A percentile compares a stretch with the other conserved stretches of the same genome.
phyloP scores from a whole-genome alignment of 495 filamentous ascomycete genomes.

The Thermothielavioides terrestris region DNA sequence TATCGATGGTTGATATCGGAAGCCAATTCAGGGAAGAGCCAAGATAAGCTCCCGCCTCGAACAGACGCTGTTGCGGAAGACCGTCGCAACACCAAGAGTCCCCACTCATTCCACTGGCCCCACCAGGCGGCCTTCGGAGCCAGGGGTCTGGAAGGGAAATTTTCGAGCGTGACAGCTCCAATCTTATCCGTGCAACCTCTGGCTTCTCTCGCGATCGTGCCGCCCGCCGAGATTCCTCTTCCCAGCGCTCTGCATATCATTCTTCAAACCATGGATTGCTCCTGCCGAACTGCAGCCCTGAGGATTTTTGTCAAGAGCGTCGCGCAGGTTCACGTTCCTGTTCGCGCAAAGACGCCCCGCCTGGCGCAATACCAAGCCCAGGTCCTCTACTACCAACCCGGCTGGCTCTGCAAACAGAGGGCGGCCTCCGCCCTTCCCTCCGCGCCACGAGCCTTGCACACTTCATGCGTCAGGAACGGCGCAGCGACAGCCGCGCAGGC shows the following conservation, averaged over 20 bases:
- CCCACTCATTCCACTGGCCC: background rate
- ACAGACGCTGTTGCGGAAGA: background rate
- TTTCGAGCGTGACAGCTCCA: background rate
- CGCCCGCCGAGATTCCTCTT: background rate
- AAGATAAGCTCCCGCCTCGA: too few relatives aligned
- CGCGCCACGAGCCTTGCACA: constrained; percentile 10
- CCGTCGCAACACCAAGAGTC: background rate
- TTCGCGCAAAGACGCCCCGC: constrained; percentile 7
- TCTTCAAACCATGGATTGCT: constrained; percentile 36
- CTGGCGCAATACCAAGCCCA: background rate
- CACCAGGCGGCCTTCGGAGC: background rate
- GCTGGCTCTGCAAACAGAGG: background rate
- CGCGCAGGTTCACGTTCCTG: constrained; percentile 32
- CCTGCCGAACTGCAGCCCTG: constrained; percentile 38
- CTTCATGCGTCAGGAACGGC: constrained; percentile 6
- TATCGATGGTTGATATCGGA: too few relatives aligned
- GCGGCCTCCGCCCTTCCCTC: background rate
- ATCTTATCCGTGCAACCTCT: background rate
- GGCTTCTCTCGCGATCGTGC: background rate
- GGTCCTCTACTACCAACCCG: background rate
- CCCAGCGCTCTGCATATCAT: too few relatives aligned
- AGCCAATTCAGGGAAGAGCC: too few relatives aligned
- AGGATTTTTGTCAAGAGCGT: constrained; percentile 42
- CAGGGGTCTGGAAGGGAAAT: background rate
- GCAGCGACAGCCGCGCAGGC: background rate